Evolutionary conservation across 2,329 filamentous ascomycete species (phyloP), one percentile per base, ranked within the genome.

Genomic region (Zalaria obscura): DNA sequence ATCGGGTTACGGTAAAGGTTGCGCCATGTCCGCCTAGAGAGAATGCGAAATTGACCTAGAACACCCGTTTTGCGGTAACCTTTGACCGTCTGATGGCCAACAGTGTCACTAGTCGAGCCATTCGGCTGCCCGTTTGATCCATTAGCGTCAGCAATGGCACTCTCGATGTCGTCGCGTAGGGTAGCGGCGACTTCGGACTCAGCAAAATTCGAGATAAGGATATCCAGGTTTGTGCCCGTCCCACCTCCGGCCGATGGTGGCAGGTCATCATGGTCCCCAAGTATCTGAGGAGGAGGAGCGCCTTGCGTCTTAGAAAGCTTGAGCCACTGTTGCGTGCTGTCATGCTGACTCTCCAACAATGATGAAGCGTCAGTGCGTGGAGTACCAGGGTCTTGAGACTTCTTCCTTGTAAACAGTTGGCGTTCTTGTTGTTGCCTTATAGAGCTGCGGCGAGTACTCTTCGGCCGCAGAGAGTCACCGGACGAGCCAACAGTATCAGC

Each of bases 1-100:
- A 96, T 88, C 1, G 91, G 91, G 59, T 98, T 95, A 43, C 91
- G 80, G 67, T 98, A 96, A 5, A 98, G 72, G 56, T 98, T 98
- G 56, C 83, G 87, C 89, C 89, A 98, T 0, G 91, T 98, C 36
- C 91, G 78, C 53, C 79, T 74, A 0, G 89, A 93, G 8, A 98
- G 69, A 51, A 98, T 95, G 41, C 80, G 56, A 61, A 98, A 96
- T 60, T 98, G 91, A 35, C 80, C 73, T 5, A 73, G 54, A 50
- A 88, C 79, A 37, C 89, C 79, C 43, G 95, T 73, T 45, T 91
- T 84, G 43, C 78, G 75, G 61, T 93, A 95, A 11, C 85, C 83
- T 55, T 78, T 83, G 47, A 89, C 77, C 46, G 63, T 65, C 50
- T 86, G 75, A 5, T 40, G 28, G 25, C 36, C 18, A 25, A 55